Evolutionary conservation across 306 rosid species (phyloP).

Genomic region (Castanea mollissima): DNA sequence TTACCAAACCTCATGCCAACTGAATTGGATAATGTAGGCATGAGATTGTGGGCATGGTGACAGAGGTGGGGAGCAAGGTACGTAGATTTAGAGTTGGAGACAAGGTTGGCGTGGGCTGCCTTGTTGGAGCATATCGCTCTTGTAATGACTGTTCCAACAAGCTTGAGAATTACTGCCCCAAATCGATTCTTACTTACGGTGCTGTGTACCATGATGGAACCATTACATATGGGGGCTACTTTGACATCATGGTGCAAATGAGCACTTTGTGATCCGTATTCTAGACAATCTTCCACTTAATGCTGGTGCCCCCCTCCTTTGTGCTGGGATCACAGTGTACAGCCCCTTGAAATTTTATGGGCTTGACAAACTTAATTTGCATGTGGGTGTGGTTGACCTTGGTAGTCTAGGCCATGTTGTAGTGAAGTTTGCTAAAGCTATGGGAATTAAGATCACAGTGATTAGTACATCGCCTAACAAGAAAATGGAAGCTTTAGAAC

Average conservation of each 20-base stretch:
- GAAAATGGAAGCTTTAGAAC: constrained; percentile 13
- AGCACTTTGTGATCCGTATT: constrained; percentile 23
- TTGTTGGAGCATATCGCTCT: constrained; percentile 18
- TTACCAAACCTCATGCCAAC: neutral
- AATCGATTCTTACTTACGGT: constrained; percentile 12
- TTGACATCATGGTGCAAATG: constrained; percentile 21
- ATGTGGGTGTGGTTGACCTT: constrained; percentile 26
- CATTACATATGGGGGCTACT: constrained; percentile 23
- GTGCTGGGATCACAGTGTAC: constrained; percentile 28
- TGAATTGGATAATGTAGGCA: constrained; percentile 1
- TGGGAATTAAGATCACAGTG: constrained; percentile 25
- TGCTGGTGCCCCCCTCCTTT: constrained; percentile 13
- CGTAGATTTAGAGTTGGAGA: constrained; percentile 23
- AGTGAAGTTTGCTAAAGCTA: constrained; percentile 29
- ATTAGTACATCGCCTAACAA: constrained; percentile 21
- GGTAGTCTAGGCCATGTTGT: constrained; percentile 29
- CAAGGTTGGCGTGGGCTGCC: constrained; percentile 24
- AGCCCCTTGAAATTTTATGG: constrained; percentile 27
- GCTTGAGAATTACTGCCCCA: constrained; percentile 26
- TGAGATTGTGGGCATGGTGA: constrained; percentile 21
- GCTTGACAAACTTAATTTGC: constrained; percentile 22
- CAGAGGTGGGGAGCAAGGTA: constrained; percentile 21
- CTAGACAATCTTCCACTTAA: constrained; percentile 18
- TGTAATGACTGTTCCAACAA: constrained; percentile 11
- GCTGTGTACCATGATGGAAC: constrained; percentile 12